Percentiles rank a stretch among this genome's conserved stretches.
Conservation (phyloP, 2,329 filamentous ascomycete genomes). For the Fonsecaea nubica region DNA sequence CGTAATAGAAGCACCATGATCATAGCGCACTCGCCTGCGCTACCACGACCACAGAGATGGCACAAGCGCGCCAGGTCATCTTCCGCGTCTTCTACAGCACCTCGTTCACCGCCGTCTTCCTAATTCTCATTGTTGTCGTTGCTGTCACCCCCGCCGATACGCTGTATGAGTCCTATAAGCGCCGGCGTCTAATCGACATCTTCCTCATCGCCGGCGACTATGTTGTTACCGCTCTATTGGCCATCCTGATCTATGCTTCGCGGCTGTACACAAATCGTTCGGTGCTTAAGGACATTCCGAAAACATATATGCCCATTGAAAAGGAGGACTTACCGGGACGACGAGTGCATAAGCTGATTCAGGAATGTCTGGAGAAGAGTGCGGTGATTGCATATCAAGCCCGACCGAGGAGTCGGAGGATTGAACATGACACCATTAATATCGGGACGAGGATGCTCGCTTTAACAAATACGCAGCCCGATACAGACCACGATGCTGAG, state of each 20-base stretch:
- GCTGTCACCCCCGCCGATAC: constrained; percentile 80
- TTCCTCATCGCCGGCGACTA: constrained; percentile 81
- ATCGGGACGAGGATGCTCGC: constrained; percentile 34
- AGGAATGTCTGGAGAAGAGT: constrained; percentile 73
- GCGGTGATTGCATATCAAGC: constrained; percentile 81
- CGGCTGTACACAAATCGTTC: constrained; percentile 87
- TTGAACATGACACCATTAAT: constrained; percentile 45
- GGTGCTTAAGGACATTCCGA: constrained; percentile 81
- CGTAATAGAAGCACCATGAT: constrained; percentile 21
- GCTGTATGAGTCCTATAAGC: constrained; percentile 75
- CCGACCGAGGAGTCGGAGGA: constrained; percentile 66
- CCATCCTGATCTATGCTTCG: constrained; percentile 77
- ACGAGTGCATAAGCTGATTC: constrained; percentile 76
- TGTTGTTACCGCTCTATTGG: constrained; percentile 71
- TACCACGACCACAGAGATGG: constrained; percentile 25
- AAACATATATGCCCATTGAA: constrained; percentile 83
- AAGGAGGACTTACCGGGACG: constrained; percentile 76
- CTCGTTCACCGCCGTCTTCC: constrained; percentile 76
- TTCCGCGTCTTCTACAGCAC: constrained; percentile 82
- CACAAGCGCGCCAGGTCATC: constrained; percentile 52
- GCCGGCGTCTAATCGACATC: constrained; percentile 75
- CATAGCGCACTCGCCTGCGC: not conserved
- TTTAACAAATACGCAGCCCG: constrained; percentile 34
- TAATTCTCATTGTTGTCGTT: constrained; percentile 75
- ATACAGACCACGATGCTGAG: constrained; percentile 39